Conservation (phyloP, 2,329 filamentous ascomycete species). For the Acarospora socialis region DNA sequence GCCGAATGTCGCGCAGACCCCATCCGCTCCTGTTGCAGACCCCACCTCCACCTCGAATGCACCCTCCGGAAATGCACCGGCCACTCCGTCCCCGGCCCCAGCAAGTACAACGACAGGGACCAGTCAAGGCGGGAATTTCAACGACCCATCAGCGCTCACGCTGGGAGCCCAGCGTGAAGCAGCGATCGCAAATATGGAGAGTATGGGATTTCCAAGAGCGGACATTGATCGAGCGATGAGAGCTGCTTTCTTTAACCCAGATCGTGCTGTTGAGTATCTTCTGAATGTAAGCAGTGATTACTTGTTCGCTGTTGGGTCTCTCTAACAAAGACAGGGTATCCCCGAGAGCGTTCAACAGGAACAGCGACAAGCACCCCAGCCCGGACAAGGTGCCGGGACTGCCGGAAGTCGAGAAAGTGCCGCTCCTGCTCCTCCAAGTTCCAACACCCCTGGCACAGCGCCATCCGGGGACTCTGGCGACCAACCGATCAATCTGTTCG, state of each 20-base stretch:
- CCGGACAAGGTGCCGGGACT: conserved; percentile 29
- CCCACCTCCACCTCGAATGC: conserved; percentile 42
- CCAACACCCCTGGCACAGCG: conserved; percentile 28
- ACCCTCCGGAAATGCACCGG: conserved; percentile 35
- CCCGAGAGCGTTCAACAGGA: conserved; percentile 69
- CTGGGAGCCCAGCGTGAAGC: conserved; percentile 71
- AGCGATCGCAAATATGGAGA: conserved; percentile 84
- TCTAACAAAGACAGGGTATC: conserved; percentile 58
- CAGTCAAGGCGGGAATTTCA: conserved; percentile 33
- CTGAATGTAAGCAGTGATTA: conserved; percentile 51
- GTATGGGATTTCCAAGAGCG: conserved; percentile 82
- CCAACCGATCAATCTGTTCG: conserved; percentile 74
- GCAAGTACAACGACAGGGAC: conserved; percentile 30
- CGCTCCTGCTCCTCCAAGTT: conserved; percentile 21
- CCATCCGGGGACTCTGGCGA: conserved; percentile 42
- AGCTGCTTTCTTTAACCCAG: conserved; percentile 91
- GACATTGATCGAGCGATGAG: conserved; percentile 92
- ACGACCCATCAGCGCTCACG: conserved; percentile 67
- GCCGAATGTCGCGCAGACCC: conserved; percentile 30
- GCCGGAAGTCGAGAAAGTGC: conserved; percentile 21
- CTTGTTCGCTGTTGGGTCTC: conserved; percentile 1
- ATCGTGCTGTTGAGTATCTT: conserved; percentile 93
- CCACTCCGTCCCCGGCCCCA: conserved; percentile 30
- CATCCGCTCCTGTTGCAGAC: conserved; percentile 41
- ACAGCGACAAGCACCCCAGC: conserved; percentile 39